Conservation (phyloP, 495 filamentous ascomycete genomes). For the Penicillium coprophilum region DNA sequence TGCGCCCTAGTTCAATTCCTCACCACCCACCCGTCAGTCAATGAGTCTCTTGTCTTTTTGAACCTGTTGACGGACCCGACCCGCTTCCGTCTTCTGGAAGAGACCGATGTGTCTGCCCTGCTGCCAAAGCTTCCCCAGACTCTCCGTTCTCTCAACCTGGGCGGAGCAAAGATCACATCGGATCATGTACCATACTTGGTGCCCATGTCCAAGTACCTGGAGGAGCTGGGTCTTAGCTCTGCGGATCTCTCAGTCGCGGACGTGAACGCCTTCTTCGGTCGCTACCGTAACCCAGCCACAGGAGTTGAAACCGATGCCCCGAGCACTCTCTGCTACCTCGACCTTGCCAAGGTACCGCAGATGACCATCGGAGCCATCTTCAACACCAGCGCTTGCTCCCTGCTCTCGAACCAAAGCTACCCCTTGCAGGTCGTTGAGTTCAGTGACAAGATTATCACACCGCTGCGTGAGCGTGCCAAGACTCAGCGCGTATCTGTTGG, state of each 20-base stretch:
- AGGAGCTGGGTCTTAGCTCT: constrained; percentile 72
- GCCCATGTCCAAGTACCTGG: constrained; percentile 74
- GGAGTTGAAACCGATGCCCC: constrained; percentile 51
- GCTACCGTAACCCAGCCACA: constrained; percentile 22
- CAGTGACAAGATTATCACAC: constrained; percentile 65
- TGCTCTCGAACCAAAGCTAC: constrained; percentile 61
- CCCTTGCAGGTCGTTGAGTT: constrained; percentile 82
- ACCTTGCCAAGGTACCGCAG: constrained; percentile 60
- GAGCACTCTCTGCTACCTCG: constrained; percentile 72
- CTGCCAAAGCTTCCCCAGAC: constrained; percentile 67
- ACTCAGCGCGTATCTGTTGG: constrained; percentile 53
- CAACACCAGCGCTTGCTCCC: constrained; percentile 50
- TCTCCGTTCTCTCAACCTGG: constrained; percentile 74
- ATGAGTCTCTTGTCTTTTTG: constrained; percentile 63
- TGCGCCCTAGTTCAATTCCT: constrained; percentile 69
- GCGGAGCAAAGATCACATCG: constrained; percentile 67
- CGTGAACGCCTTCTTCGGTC: constrained; percentile 55
- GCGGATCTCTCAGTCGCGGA: constrained; percentile 65
- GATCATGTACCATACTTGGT: constrained; percentile 63
- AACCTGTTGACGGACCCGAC: constrained; percentile 74
- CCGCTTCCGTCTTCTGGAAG: constrained; percentile 68
- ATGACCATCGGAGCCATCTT: constrained; percentile 65
- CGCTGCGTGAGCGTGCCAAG: constrained; percentile 53
- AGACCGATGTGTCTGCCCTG: constrained; percentile 62
- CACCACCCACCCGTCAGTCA: constrained; percentile 67